phyloP scores from a whole-genome alignment of 2,329 filamentous ascomycete species.

The Byssoonygena ceratinophila region DNA sequence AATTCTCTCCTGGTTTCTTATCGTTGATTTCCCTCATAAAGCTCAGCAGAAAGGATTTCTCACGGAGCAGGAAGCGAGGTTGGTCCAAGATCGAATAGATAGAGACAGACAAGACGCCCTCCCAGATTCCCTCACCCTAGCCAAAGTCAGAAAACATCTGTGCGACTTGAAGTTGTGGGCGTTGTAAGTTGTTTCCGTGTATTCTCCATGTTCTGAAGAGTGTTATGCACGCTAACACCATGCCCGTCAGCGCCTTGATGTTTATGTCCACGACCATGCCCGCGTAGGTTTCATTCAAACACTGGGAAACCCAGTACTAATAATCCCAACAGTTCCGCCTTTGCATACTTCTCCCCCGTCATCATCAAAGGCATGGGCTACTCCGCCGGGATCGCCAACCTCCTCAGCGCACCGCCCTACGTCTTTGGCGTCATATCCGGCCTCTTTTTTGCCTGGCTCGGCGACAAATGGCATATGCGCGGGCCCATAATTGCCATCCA shows the following conservation, averaged over 20 bases:
- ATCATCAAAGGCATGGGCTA: slow-evolving; percentile 24
- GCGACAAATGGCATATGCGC: slow-evolving; percentile 23
- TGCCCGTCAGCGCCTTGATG: slow-evolving; percentile 13
- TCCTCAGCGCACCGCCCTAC: slow-evolving; percentile 24
- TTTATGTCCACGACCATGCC: slow-evolving; percentile 12
- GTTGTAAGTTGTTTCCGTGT: slow-evolving; percentile 28
- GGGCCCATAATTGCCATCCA: slow-evolving; percentile 23
- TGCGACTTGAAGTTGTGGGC: slow-evolving; percentile 51
- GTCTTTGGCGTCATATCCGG: slow-evolving; percentile 21
- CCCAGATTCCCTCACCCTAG: slow-evolving; percentile 39
- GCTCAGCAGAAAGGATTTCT: slow-evolving; percentile 44
- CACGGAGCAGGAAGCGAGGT: slow-evolving; percentile 36
- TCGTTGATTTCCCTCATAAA: slow-evolving; percentile 55
- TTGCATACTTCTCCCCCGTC: slow-evolving; percentile 12
- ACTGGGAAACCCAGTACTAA: not conserved
- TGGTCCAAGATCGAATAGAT: slow-evolving; percentile 38
- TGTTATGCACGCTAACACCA: not conserved
- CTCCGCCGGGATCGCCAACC: slow-evolving; percentile 19
- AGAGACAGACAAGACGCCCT: slow-evolving; percentile 47
- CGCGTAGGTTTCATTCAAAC: slow-evolving; percentile 3
- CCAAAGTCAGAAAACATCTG: slow-evolving; percentile 40
- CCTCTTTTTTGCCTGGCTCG: slow-evolving; percentile 20
- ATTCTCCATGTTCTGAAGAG: not conserved
- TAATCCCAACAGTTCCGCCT: slow-evolving; percentile 9
- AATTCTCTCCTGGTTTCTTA: slow-evolving; percentile 44